Evolutionary conservation across 2,329 filamentous ascomycete genomes (phyloP), one percentile per base, ranked within the genome.

Genomic region (Ascochyta fabae): DNA sequence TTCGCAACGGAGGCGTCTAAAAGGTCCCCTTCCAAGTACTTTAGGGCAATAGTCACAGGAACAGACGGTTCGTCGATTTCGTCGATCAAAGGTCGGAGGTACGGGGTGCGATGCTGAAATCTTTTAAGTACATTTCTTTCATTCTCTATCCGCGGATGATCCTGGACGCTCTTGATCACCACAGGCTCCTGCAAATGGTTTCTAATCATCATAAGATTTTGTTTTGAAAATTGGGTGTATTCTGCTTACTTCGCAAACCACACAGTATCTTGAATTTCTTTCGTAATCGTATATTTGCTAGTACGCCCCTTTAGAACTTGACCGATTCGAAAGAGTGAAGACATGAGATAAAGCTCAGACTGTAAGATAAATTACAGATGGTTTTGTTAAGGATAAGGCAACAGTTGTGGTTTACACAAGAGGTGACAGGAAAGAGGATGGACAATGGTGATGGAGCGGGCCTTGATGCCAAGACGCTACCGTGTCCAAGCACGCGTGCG

Each of bases 71-170:
- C 61, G 12, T 66, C 56, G 29, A 69, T 68, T 27, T 68, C 65
- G 58, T 73, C 70, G 7, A 70, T 53, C 34, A 74, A 43, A 13
- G 66, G 69, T 26, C 67, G 63, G 33, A 71, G 47, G 46, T 41
- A 66, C 2, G 53, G 61, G 8, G 61, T 65, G 35, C 59, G 60
- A n/a, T 60, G 43, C 41, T 72, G 66, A 26, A 68, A 66, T 43
- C 58, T 46, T 51, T 53, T 59, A n/a, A 72, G 65, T 12, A 71
- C 48, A 42, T 69, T 43, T 52, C 65, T 42, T 64, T 72, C 67
- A 51, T 70, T 68, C 34, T 66, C 55, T 34, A 73, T 49, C 7
- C 62, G 44, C 24, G 59, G 60, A 48, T 71, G 58, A 33, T 42
- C 53, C 5, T 23, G 26, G n/a, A 68, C 64, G 16, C 63, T 65